Evolutionary conservation across 768 basidiomycete species (phyloP).

Genomic region (Boletus rubropictus): DNA sequence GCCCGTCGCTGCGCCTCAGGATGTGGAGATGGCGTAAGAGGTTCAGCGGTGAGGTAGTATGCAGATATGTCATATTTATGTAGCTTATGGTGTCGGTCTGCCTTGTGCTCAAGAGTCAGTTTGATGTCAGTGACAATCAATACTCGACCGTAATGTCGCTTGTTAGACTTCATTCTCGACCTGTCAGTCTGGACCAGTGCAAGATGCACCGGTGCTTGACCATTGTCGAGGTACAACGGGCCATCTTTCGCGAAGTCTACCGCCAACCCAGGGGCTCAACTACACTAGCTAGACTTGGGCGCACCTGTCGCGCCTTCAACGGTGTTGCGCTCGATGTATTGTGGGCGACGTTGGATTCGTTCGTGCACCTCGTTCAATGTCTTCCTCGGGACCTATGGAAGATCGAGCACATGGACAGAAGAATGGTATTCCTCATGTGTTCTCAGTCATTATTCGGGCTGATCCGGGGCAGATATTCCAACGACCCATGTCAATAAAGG

Average conservation of each 20-base stretch:
- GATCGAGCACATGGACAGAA: conserved; percentile 2
- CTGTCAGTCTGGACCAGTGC: neutral
- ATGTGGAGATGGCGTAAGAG: conserved; percentile 52
- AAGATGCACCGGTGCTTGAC: conserved; percentile 23
- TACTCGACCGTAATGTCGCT: neutral
- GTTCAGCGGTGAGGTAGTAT: neutral
- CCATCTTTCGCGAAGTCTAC: conserved; percentile 19
- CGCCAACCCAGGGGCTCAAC: neutral
- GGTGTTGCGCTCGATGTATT: conserved; percentile 21
- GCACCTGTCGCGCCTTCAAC: conserved; percentile 23
- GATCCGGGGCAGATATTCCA: conserved; percentile 18
- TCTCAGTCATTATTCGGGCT: neutral
- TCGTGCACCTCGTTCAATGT: conserved; percentile 19
- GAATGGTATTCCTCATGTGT: conserved; percentile 7
- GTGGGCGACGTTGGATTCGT: conserved; percentile 20
- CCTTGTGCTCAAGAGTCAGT: neutral
- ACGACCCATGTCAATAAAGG: conserved; percentile 23
- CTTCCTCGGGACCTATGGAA: conserved; percentile 29
- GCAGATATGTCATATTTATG: conserved; percentile 13
- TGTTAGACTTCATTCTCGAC: neutral
- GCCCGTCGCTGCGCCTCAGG: conserved; percentile 26
- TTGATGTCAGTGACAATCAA: neutral
- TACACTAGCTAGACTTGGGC: conserved; percentile 20
- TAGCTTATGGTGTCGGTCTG: conserved; percentile 12
- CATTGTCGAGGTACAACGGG: conserved; percentile 25